Evolutionary conservation across 2,329 filamentous ascomycete genomes (phyloP), one percentile per base, ranked within the genome.

Genomic region (Leptodontidium sp.): DNA sequence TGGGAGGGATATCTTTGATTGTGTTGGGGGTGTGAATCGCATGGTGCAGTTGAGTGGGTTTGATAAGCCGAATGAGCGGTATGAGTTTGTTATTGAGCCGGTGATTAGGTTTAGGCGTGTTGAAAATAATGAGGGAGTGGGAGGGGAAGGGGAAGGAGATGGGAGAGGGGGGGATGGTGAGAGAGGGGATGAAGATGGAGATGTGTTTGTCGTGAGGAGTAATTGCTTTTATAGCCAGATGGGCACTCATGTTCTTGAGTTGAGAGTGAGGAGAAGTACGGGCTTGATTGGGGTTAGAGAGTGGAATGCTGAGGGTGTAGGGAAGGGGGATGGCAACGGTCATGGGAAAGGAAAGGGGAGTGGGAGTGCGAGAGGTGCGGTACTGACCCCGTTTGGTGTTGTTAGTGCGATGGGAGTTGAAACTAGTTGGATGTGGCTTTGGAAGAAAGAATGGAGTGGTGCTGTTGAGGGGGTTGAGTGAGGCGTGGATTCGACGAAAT

Each of bases 1-100:
- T 29, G 50, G 24, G 9, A 17, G 24, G 50, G 50, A 53, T 53
- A 26, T 53, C n/a, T 53, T 53, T 53, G 24, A 53, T 53, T 53
- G 50, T 53, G 11, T 53, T 5, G 50, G 50, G 26, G 50, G 50
- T 53, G 50, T 53, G 24, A 53, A 53, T 32, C 21, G 50, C 21
- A 52, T 26, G 49, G 49, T 52, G 49, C 14, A 12, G 50, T 32
- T 53, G 50, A 5, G 14, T 53, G 50, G 50, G 24, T 32, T 24
- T 24, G 24, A 53, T 29, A 17, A 5, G 11, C 24, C 24, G 3
- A 15, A 29, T 29, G 50, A 6, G 24, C 15, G 24, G 5, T 11
- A 29, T 32, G 50, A 24, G 11, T 2, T 53, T 14, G 50, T 53
- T 29, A 8, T 53, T 29, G 50, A 53, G 24, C 21, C 12, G 21